phyloP scores from a whole-genome alignment of 2,329 filamentous ascomycete species.

The Botrytis fragariae region DNA sequence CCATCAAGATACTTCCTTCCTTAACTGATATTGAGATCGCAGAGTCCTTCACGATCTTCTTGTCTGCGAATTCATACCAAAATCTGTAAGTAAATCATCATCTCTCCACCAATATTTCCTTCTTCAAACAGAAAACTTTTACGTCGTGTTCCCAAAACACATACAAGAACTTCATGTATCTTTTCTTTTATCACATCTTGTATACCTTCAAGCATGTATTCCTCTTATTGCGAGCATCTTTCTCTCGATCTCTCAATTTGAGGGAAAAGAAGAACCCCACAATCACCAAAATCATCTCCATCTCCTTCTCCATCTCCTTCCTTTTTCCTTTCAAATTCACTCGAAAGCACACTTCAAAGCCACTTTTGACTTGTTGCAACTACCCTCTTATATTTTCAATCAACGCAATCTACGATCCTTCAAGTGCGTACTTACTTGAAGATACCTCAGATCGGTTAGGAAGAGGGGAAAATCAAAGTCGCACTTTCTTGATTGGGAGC shows the following conservation, averaged over 20 bases:
- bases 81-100: slow-evolving; percentile 13
- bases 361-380: not conserved
- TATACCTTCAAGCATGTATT: not conserved
- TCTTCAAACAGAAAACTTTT: not conserved
- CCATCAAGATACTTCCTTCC: not conserved
- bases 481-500: not conserved
- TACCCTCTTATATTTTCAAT: not conserved
- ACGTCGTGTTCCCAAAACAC: not conserved
- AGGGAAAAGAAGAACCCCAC: too few species aligned
- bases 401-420: not conserved
- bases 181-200: not conserved
- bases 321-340: not conserved
- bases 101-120: not conserved
- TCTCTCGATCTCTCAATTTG: not conserved
- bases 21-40: not conserved
- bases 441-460: not conserved
- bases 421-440: not conserved
- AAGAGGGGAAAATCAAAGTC: not conserved
- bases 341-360: not conserved
- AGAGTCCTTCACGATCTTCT: slow-evolving; percentile 14
- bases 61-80: not conserved
- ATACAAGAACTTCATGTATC: not conserved
- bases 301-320: not conserved
- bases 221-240: not conserved
- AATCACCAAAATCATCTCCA: not conserved